phyloP scores from a whole-genome alignment of 2,329 filamentous ascomycete species.

The Diplodia mutila region DNA sequence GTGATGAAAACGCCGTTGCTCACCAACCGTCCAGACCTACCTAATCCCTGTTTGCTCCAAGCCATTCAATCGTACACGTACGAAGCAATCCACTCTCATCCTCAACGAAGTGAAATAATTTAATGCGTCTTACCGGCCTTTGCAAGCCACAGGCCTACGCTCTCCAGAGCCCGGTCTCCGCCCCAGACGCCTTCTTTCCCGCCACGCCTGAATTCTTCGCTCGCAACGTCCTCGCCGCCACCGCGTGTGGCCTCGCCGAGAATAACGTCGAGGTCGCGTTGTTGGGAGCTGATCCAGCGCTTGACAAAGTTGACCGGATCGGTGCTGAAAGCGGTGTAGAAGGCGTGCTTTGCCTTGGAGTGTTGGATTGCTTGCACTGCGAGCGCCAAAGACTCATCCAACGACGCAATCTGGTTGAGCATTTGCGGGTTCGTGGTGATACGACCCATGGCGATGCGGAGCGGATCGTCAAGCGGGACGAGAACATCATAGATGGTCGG shows the following conservation, averaged over 20 bases:
- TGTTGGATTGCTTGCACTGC: conserved; percentile 81
- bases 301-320: conserved; percentile 84
- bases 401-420: conserved; percentile 72
- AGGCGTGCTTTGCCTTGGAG: conserved; percentile 87
- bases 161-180: conserved; percentile 63
- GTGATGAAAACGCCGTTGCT: conserved; percentile 7
- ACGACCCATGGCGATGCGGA: conserved; percentile 58
- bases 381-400: conserved; percentile 85
- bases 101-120: not conserved
- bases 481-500: conserved; percentile 90
- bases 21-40: not conserved
- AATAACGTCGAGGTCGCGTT: conserved; percentile 85
- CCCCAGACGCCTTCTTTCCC: conserved; percentile 67
- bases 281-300: conserved; percentile 89
- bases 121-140: conserved; percentile 30
- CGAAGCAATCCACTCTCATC: not conserved
- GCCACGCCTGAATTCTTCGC: conserved; percentile 71
- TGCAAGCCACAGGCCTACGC: conserved; percentile 64
- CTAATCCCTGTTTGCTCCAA: conserved; percentile 5
- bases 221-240: conserved; percentile 54
- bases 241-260: conserved; percentile 75
- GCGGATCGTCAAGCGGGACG: conserved; percentile 81
- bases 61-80: conserved; percentile 6
- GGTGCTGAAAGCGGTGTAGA: conserved; percentile 76
- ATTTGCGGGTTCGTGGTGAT: conserved; percentile 69